Evolutionary conservation across 2,329 filamentous ascomycete genomes (phyloP), one percentile per base, ranked within the genome.

Genomic region (Alternaria brassicae): DNA sequence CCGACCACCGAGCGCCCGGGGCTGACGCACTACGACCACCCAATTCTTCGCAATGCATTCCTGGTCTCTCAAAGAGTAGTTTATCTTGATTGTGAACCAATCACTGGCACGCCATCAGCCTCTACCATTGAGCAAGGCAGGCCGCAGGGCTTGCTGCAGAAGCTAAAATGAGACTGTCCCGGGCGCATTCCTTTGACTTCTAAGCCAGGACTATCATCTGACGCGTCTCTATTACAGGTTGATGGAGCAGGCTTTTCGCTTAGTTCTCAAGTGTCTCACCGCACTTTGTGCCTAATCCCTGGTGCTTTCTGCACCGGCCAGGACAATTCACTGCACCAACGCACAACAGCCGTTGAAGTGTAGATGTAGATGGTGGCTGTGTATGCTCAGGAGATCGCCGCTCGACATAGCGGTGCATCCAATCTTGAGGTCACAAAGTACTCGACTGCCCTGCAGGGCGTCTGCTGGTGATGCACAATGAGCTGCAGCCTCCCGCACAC

Each of bases 401-500:
- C 66, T 68, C 47, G 48, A 67, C 66, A 51, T 58, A 63, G 67
- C 50, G 47, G 56, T 60, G 65, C 69, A 67, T 60, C 60, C 57
- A 67, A 61, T 70, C 64, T 60, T 62, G 54, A 69, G 63, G 69
- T 74, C 69, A 77, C 72, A 68, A 68, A 70, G 71, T 68, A 57
- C 56, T 66, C 67, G 68, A 63, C 65, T 65, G 60, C 58, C 50
- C 70, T 73, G 69, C 72, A 73, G 69, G 59, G 66, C 69, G 64
- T 70, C 67, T 67, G 67, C 57, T 70, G 60, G 72, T 58, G 69
- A 70, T 68, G 55, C 62, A 71, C 72, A 71, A 66, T 53, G 61
- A 53, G 55, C 65, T 77, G 75, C 75, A 76, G 74, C 74, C 74
- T 77, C 74, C 74, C 74, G 74, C 60, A 48, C 53, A 67, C 61